phyloP scores from a whole-genome alignment of 2,329 filamentous ascomycete species.

The Colletotrichum australisinense region DNA sequence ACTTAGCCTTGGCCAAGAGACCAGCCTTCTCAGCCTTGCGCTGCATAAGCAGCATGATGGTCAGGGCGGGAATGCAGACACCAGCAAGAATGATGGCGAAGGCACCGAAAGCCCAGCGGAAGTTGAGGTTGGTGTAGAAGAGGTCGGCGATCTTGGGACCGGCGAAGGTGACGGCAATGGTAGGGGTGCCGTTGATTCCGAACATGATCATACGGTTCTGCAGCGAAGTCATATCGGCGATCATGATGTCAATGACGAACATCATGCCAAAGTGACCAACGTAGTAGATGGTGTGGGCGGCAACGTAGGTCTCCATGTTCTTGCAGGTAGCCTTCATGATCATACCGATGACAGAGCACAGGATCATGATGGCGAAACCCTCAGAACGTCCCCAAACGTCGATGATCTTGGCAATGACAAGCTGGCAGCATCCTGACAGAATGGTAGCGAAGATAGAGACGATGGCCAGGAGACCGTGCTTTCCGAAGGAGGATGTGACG shows the following conservation, averaged over 20 bases:
- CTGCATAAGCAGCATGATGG: slow-evolving; percentile 49
- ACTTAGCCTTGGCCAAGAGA: slow-evolving; percentile 39
- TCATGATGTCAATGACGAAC: slow-evolving; percentile 54
- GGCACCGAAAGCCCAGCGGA: slow-evolving; percentile 66
- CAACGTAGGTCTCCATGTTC: slow-evolving; percentile 68
- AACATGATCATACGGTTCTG: slow-evolving; percentile 56
- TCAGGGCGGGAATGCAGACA: slow-evolving; percentile 51
- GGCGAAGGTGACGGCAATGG: slow-evolving; percentile 57
- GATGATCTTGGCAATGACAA: slow-evolving; percentile 60
- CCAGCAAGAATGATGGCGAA: slow-evolving; percentile 72
- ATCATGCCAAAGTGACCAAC: slow-evolving; percentile 62
- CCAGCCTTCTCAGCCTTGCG: slow-evolving; percentile 62
- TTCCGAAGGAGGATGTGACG: slow-evolving; percentile 73
- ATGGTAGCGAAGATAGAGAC: slow-evolving; percentile 70
- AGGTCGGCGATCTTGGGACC: slow-evolving; percentile 53
- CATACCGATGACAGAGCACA: slow-evolving; percentile 62
- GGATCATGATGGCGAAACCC: slow-evolving; percentile 54
- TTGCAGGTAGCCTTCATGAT: slow-evolving; percentile 72
- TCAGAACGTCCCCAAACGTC: slow-evolving; percentile 61
- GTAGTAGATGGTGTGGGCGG: slow-evolving; percentile 72
- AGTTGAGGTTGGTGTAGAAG: slow-evolving; percentile 51
- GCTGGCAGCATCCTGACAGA: slow-evolving; percentile 50
- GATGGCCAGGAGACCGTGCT: slow-evolving; percentile 73
- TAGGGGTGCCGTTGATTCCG: slow-evolving; percentile 54
- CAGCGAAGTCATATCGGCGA: slow-evolving; percentile 57